These are phyloP conservation scores for Chamaecrista fasciculata DNA, from an alignment of 306 rosid species.

Conservation along the genomic window DNA sequence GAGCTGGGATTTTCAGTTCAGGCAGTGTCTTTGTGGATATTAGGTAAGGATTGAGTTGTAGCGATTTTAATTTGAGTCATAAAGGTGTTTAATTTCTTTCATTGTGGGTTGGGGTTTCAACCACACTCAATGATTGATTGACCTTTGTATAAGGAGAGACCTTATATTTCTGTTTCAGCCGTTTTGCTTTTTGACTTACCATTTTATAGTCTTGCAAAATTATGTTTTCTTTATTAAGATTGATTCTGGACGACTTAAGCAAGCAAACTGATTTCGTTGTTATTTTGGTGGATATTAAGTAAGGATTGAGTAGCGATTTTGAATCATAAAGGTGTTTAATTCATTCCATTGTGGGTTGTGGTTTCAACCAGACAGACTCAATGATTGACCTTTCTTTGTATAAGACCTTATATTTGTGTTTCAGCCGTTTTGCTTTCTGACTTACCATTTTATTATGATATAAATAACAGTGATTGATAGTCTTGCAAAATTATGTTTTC, in stretches of 20 bases:
- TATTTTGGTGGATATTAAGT: background rate
- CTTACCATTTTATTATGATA: background rate
- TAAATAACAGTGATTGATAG: no score
- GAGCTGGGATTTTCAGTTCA: constrained; percentile 34
- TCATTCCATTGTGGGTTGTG: background rate
- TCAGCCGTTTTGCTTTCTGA: background rate
- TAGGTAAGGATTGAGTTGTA: background rate
- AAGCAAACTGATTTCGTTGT: no score
- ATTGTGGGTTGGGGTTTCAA: background rate
- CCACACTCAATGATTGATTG: background rate
- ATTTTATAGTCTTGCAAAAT: no score
- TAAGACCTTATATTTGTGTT: constrained; percentile 15
- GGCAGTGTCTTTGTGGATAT: background rate
- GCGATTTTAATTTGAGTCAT: constrained; percentile 12
- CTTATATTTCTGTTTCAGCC: constrained; percentile 3
- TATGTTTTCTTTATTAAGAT: no score
- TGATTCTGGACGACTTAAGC: no score
- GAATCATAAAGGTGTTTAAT: background rate
- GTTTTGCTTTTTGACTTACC: background rate
- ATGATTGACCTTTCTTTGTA: constrained; percentile 1
- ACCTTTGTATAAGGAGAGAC: constrained; percentile 5
- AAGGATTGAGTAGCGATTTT: constrained; percentile 10
- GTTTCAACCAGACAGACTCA: background rate
- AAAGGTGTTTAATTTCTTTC: background rate
- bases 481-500: no score